Percentiles rank a stretch among this genome's conserved stretches.
phyloP scores from a whole-genome alignment of 139 green algal genomes.

The Edaphochlamys debaryana region DNA sequence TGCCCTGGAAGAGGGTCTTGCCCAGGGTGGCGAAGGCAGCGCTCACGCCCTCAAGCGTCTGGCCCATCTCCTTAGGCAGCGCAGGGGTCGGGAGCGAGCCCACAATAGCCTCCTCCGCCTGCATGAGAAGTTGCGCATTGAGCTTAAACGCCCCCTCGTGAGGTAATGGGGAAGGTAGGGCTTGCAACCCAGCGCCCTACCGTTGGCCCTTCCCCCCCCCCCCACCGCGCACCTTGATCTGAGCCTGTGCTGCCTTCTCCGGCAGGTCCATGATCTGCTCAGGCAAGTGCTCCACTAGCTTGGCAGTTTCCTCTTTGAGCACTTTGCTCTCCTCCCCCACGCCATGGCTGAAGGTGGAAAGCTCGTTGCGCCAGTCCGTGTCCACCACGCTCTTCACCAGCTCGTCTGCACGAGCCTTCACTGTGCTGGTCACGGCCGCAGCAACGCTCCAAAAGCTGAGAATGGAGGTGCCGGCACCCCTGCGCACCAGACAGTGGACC shows the following conservation, averaged over 20 bases:
- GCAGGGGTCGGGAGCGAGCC: not conserved
- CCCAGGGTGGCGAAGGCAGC: constrained; percentile 52
- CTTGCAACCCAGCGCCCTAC: not conserved
- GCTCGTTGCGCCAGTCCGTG: constrained; percentile 80
- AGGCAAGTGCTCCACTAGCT: constrained; percentile 61
- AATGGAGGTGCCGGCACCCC: constrained; percentile 6
- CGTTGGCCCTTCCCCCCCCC: too few species aligned
- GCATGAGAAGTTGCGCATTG: too few species aligned
- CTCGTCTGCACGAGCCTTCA: constrained; percentile 72
- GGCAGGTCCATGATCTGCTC: constrained; percentile 58
- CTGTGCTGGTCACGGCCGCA: constrained; percentile 59
- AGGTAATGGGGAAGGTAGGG: not conserved
- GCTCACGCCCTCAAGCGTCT: constrained; percentile 43
- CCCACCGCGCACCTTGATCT: too few species aligned
- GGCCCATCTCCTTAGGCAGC: constrained; percentile 9
- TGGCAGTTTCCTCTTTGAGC: constrained; percentile 55
- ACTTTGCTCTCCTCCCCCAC: constrained; percentile 70
- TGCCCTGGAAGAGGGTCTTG: constrained; percentile 63
- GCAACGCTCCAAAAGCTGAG: constrained; percentile 75
- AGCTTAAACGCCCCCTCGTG: too few species aligned
- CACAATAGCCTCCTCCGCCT: constrained; percentile 31
- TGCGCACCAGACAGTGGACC: too few species aligned
- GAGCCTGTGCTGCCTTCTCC: too few species aligned
- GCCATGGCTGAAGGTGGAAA: constrained; percentile 73
- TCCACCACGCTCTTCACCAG: constrained; percentile 71